These are phyloP conservation scores for Salix caprea DNA, from an alignment of 345 rosid genomes.

Conservation along the genomic window DNA sequence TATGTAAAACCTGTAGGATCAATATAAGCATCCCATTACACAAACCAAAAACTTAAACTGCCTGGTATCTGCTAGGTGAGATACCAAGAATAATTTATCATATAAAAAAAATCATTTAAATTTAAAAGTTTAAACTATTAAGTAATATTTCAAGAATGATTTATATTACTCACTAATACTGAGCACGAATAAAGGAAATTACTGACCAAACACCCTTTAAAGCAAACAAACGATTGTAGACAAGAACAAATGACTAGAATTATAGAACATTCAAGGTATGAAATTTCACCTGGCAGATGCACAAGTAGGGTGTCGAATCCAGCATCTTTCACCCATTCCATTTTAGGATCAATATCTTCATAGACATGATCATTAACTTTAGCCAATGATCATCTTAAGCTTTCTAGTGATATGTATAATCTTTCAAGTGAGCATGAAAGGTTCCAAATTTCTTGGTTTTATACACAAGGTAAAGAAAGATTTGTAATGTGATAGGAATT, in stretches of 20 bases:
- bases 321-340: conserved; percentile 26
- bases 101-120: too few relatives aligned
- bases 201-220: not conserved
- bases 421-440: not conserved
- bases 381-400: not conserved
- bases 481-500: not conserved
- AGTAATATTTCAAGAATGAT: too few relatives aligned
- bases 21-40: not conserved
- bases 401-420: not conserved
- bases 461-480: not conserved
- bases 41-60: too few relatives aligned
- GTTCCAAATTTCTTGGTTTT: not conserved
- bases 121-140: too few relatives aligned
- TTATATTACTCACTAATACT: too few relatives aligned
- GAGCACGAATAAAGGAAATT: not conserved
- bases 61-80: too few relatives aligned
- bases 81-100: too few relatives aligned
- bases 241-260: not conserved
- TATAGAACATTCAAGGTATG: not conserved
- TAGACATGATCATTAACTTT: conserved; percentile 12
- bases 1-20: conserved; percentile 29
- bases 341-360: conserved; percentile 32
- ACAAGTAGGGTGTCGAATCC: conserved; percentile 28
- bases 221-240: not conserved
- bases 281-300: conserved; percentile 29